phyloP scores from a whole-genome alignment of 2,329 filamentous ascomycete species.

The Colletotrichum truncatum region DNA sequence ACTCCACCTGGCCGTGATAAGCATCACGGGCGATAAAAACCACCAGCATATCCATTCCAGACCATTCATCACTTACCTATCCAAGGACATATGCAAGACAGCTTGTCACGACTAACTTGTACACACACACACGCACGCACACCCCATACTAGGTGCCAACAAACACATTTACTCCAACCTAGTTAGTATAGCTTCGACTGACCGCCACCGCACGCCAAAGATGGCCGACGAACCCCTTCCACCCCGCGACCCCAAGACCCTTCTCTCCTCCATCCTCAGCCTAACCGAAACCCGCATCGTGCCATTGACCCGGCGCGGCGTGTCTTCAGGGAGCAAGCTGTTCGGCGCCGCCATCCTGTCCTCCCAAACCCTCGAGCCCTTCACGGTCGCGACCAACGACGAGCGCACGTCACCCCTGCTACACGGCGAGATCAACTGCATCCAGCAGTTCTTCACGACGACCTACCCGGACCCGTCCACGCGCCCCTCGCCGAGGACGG shows the following conservation, averaged over 20 bases:
- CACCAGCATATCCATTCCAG: not conserved
- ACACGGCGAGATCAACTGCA: slow-evolving; percentile 69
- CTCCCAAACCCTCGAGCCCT: slow-evolving; percentile 47
- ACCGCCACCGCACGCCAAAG: not conserved
- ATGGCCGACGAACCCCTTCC: slow-evolving; percentile 30
- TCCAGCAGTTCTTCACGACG: slow-evolving; percentile 63
- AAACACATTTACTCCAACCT: not conserved
- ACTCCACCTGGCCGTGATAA: slow-evolving; percentile 25
- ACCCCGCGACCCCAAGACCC: slow-evolving; percentile 28
- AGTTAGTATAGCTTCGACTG: not conserved
- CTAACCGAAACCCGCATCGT: slow-evolving; percentile 57
- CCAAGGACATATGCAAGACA: not conserved
- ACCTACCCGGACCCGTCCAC: slow-evolving; percentile 42
- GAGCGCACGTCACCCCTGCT: slow-evolving; percentile 63
- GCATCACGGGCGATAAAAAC: slow-evolving; percentile 23
- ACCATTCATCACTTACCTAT: not conserved
- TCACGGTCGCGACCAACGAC: slow-evolving; percentile 65
- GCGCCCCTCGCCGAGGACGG: slow-evolving; percentile 48
- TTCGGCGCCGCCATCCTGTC: slow-evolving; percentile 65
- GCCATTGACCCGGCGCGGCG: slow-evolving; percentile 58
- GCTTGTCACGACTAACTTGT: not conserved
- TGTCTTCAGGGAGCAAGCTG: slow-evolving; percentile 62
- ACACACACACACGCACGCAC: too few species aligned
- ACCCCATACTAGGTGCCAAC: not conserved
- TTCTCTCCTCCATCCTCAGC: slow-evolving; percentile 51